A percentile compares a stretch with the other conserved stretches of the same genome.
phyloP scores from a whole-genome alignment of 164 flowering plant species.

The Umbilicus rupestris region DNA sequence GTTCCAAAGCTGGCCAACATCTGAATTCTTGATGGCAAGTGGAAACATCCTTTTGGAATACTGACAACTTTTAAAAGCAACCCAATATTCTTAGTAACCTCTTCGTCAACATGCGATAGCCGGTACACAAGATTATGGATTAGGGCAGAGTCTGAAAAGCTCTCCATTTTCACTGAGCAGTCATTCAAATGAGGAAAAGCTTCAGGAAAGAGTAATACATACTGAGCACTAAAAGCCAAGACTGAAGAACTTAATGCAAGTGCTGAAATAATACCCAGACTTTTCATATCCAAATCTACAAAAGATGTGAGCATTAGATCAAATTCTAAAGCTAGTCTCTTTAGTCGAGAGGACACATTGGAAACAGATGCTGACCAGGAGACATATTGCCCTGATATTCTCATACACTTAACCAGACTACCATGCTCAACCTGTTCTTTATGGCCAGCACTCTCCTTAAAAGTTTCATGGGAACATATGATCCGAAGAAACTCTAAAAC shows the following conservation, averaged over 20 bases:
- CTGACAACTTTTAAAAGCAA: constrained; percentile 26
- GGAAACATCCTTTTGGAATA: constrained; percentile 21
- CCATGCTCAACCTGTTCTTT: constrained; percentile 13
- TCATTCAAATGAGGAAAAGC: constrained; percentile 11
- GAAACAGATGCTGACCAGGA: constrained; percentile 17
- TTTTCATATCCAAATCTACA: constrained; percentile 43
- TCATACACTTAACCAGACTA: constrained; percentile 4
- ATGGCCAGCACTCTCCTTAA: constrained; percentile 7
- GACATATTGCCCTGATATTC: constrained; percentile 11
- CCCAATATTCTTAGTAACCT: constrained; percentile 30
- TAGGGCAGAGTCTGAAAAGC: constrained; percentile 20
- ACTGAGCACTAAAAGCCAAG: constrained; percentile 52
- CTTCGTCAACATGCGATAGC: constrained; percentile 35
- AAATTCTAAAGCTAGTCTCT: constrained; percentile 41
- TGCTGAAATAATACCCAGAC: constrained; percentile 36
- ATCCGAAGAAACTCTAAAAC: constrained; percentile 32
- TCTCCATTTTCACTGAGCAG: constrained; percentile 13
- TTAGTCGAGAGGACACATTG: constrained; percentile 31
- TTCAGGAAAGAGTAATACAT: constrained; percentile 25
- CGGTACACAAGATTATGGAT: constrained; percentile 41
- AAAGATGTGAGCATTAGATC: constrained; percentile 59
- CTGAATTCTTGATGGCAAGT: constrained; percentile 22
- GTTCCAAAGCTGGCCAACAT: constrained; percentile 18
- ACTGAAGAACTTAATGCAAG: constrained; percentile 59
- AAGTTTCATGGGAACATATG: constrained; percentile 16